Evolutionary conservation across 1,284 basidiomycete genomes (phyloP), one percentile per base, ranked within the genome.

Genomic region (Laetiporus sulphureus): DNA sequence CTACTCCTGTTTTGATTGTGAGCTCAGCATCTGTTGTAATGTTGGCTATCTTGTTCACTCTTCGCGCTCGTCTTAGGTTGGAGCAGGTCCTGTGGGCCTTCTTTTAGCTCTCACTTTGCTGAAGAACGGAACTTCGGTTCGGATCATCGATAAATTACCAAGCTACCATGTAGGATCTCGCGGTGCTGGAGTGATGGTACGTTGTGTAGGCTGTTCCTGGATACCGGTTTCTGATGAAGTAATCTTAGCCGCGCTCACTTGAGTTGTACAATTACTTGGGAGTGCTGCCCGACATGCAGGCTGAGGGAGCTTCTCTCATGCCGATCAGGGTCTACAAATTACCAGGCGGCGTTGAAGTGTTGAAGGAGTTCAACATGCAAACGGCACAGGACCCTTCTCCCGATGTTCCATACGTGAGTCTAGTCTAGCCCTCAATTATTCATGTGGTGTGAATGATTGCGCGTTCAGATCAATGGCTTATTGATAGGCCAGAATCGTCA

Each of bases 111-210:
- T 57, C 4, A 41, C 46, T 20, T 44, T 57, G 5, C 22, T 41
- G 8, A 44, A 52, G 27, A 49, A 51, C 27, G 54, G 54, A 7
- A 40, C 55, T 3, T 24, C 57, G 3, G 59, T 67, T 10, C 63
- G 65, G 18, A 58, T 66, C 31, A 57, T 67, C 19, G 54, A 65
- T 12, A 66, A 61, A 36, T 52, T 52, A 16, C 39, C 25, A 3
- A 32, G 45, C 0, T 40, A 49, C 18, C 40, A 30, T 27, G 32
- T 49, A 22, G 53, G 53, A 3, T 52, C 58, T 22, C 56, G 63
- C 3, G 57, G 53, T 10, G 25, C 37, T 13, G 61, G 51, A 0
- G 29, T 62, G 12, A 51, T 49, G 53, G 64, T 61, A 21, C 30
- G 49, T 5, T 0, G 7, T 10, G 13, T 1, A 1, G 4, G 3